Evolutionary conservation across 768 basidiomycete species (phyloP).

Genomic region (Suillus cothurnatus): DNA sequence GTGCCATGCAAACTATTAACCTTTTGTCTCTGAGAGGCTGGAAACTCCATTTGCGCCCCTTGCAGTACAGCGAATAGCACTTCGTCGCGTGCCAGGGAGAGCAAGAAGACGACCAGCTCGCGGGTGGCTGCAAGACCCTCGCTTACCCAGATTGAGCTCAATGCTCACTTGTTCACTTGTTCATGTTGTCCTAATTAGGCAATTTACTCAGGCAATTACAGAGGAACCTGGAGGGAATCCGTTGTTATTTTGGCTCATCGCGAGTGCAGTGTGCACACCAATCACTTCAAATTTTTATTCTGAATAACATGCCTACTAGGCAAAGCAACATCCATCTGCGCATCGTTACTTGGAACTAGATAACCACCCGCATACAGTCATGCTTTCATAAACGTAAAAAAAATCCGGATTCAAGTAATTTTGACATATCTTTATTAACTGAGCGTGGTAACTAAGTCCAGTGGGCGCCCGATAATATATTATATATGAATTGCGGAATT

Average conservation of each 20-base stretch:
- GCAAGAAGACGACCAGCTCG: neutral
- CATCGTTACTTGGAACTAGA: neutral
- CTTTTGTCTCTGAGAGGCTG: conserved; percentile 14
- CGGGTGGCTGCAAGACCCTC: conserved; percentile 3
- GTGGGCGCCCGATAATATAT: neutral
- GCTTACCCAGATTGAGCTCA: conserved; percentile 3
- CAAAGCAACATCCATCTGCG: neutral
- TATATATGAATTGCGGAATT: neutral
- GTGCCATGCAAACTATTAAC: conserved; percentile 15
- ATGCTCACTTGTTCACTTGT: conserved; percentile 4
- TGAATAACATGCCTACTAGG: neutral
- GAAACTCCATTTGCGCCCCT: neutral
- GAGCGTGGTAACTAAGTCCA: neutral
- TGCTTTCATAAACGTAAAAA: neutral
- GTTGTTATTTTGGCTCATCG: neutral
- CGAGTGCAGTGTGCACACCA: neutral
- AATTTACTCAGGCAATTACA: neutral
- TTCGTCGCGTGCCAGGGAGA: neutral
- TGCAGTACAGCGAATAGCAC: neutral
- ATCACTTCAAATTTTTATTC: neutral
- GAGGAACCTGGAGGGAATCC: neutral
- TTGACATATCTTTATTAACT: neutral
- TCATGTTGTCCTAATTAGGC: conserved; percentile 1
- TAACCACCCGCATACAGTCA: neutral
- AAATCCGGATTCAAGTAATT: neutral